Percentiles rank a stretch among this genome's conserved stretches.
Conservation (phyloP, 2,329 filamentous ascomycete species). For the Emergomyces orientalis region DNA sequence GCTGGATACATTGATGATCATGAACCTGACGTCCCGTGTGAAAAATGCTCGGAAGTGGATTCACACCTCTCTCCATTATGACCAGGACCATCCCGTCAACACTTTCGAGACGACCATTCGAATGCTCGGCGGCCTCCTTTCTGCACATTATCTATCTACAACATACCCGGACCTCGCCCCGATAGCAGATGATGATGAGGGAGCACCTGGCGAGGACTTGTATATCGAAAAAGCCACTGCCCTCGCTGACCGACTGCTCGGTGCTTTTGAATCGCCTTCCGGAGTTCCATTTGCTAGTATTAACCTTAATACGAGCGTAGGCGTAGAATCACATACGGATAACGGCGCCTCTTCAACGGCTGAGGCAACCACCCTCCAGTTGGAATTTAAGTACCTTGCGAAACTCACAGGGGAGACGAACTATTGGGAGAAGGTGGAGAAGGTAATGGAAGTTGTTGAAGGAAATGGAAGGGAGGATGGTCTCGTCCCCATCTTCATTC, state of each 20-base stretch:
- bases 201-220: conserved; percentile 70
- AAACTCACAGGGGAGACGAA: conserved; percentile 86
- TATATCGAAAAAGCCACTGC: conserved; percentile 96
- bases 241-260: conserved; percentile 74
- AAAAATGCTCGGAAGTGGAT: conserved; percentile 85
- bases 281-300: conserved; percentile 87
- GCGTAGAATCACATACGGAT: conserved; percentile 73
- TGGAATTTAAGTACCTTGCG: conserved; percentile 94
- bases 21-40: conserved; percentile 86
- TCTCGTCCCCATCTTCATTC: conserved; percentile 84
- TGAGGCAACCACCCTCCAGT: conserved; percentile 81
- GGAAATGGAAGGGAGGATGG: conserved; percentile 70
- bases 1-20: conserved; percentile 92
- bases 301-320: conserved; percentile 67
- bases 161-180: conserved; percentile 71
- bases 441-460: conserved; percentile 84
- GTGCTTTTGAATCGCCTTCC: conserved; percentile 77
- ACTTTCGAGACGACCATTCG: conserved; percentile 97
- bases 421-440: conserved; percentile 88
- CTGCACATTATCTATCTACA: conserved; percentile 89
- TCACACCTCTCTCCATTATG: conserved; percentile 66
- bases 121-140: conserved; percentile 87
- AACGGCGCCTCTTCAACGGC: conserved; percentile 86
- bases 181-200: conserved; percentile 59
- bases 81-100: conserved; percentile 91